Evolutionary conservation across 2,329 filamentous ascomycete species (phyloP).

Genomic region (Gaeumannomyces sp.): DNA sequence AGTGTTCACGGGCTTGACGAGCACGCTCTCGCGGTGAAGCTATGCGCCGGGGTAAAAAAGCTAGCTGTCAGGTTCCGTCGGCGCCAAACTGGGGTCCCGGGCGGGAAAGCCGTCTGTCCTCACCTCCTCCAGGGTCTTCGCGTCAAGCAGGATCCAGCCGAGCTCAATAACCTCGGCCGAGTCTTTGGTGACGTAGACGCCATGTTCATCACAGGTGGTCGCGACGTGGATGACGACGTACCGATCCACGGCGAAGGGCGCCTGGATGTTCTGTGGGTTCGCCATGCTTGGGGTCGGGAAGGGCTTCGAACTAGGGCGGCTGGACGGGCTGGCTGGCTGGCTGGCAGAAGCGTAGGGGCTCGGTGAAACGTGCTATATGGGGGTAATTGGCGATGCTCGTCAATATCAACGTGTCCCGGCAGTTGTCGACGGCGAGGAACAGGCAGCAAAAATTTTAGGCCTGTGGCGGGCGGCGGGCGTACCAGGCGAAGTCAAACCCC

Average conservation of each 20-base stretch:
- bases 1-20: conserved; percentile 97
- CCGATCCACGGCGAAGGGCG: conserved; percentile 75
- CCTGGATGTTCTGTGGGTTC: conserved; percentile 45
- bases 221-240: conserved; percentile 98
- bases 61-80: conserved; percentile 1
- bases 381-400: neutral
- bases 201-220: conserved; percentile 98
- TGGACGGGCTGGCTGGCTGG: neutral
- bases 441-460: neutral
- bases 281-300: conserved; percentile 32
- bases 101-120: conserved; percentile 23
- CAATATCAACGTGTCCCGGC: neutral
- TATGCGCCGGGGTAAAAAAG: conserved; percentile 31
- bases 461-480: neutral
- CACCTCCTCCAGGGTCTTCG: conserved; percentile 90
- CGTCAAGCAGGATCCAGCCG: conserved; percentile 93
- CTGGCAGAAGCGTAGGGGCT: neutral
- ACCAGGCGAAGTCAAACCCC: neutral
- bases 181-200: conserved; percentile 98
- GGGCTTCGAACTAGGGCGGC: conserved; percentile 12
- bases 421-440: neutral
- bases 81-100: conserved; percentile 12
- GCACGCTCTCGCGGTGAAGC: conserved; percentile 91
- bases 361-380: neutral
- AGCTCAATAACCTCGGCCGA: conserved; percentile 99